Evolutionary conservation across 108 stramenopile species (phyloP), one percentile per base, ranked within the genome.

Genomic region (Thalassiosira profunda): DNA sequence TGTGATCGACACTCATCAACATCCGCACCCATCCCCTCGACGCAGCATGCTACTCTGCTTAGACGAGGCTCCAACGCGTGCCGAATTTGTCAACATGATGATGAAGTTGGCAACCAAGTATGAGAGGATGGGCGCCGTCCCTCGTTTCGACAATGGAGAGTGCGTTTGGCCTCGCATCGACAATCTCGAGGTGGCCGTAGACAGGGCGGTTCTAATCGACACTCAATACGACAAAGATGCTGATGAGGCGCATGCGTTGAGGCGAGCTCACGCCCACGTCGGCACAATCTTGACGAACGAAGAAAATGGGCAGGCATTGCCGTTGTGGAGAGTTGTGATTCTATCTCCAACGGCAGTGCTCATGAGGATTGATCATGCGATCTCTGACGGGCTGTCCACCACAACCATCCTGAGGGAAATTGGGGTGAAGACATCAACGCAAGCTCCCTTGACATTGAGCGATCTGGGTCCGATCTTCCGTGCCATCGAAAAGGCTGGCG

Each of bases 121-220:
- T 56, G 63, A 65, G 36, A n/a, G 63, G 9, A 65, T 65, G 63
- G 26, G 52, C 18, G 53, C 53, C 54, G 21, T 54, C 23, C 63
- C 63, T 54, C 53, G 15, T 15, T 23, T 65, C 28, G 34, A 56
- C 5, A 6, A 38, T 26, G 63, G 54, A 38, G 35, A 55, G 24
- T 65, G 63, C 5, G 28, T 65, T 11, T 65, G 63, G 63, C 12
- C 17, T 8, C 36, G 23, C 9, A 37, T 65, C 5, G 63, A 54
- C 29, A n/a, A 11, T 6, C n/a, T n/a, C 11, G 3, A 28, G 37
- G 24, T 2, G 37, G 14, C 54, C 6, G 23, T 65, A 12, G 54
- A 40, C 10, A 33, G 15, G 20, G 54, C 54, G n/a, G 63, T 65
- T n/a, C 8, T 21, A 9, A n/a, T 37, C 41, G 63, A 60, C 23